Conservation (phyloP, 352 stramenopile species). For the Peronospora farinosa region DNA sequence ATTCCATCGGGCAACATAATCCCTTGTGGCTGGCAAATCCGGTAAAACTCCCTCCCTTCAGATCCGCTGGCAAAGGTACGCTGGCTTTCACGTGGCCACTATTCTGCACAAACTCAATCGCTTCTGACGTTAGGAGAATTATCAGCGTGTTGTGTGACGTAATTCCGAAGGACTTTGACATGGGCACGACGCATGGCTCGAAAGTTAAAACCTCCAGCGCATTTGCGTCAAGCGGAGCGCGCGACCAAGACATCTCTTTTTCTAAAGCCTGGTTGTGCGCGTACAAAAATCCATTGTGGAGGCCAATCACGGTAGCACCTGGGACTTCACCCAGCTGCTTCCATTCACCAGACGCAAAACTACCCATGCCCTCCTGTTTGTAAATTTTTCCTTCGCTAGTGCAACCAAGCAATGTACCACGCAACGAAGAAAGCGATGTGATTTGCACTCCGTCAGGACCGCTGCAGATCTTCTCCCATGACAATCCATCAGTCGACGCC, state of each 20-base stretch:
- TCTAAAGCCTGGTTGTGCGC: conserved; percentile 23
- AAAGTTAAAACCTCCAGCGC: conserved; percentile 52
- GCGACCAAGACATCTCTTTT: conserved; percentile 34
- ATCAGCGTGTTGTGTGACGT: conserved; percentile 72
- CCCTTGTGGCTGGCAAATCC: conserved; percentile 80
- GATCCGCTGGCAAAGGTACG: conserved; percentile 23
- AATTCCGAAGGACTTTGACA: conserved; percentile 40
- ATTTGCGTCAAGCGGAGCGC: conserved; percentile 39
- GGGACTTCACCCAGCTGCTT: conserved; percentile 42
- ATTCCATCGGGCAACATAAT: conserved; percentile 80
- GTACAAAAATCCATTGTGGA: conserved; percentile 77
- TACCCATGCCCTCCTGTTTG: conserved; percentile 58
- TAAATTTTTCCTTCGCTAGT: conserved; percentile 53
- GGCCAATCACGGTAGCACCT: conserved; percentile 40
- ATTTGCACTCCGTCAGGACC: conserved; percentile 39
- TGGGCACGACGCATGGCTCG: conserved; percentile 23
- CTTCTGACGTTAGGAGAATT: conserved; percentile 47
- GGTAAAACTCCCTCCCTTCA: conserved; percentile 25
- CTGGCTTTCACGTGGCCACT: conserved; percentile 34
- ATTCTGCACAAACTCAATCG: conserved; percentile 37
- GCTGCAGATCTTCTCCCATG: conserved; percentile 49
- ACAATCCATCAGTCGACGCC: conserved; percentile 14
- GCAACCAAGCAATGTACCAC: conserved; percentile 56
- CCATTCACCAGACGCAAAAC: conserved; percentile 59
- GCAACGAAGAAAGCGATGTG: conserved; percentile 58